Evolutionary conservation across 306 rosid genomes (phyloP).

Genomic region (Lagenaria siceraria): DNA sequence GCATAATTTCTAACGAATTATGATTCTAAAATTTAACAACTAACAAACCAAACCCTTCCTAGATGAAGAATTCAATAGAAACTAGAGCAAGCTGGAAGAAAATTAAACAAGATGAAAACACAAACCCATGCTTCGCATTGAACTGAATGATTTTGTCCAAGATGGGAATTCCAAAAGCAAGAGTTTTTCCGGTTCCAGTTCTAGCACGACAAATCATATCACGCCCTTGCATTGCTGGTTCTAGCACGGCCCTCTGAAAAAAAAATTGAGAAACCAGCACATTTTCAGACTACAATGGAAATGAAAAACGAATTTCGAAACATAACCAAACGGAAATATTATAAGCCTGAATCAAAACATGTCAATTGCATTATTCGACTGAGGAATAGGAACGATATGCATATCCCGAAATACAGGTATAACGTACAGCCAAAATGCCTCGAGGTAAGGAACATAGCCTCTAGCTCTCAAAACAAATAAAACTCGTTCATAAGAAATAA

Average conservation of each 20-base stretch:
- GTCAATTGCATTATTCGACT: background rate
- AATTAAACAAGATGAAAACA: background rate
- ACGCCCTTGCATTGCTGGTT: constrained; percentile 97
- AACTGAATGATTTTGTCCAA: constrained; percentile 63
- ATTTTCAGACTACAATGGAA: background rate
- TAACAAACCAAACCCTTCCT: background rate
- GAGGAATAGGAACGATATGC: background rate
- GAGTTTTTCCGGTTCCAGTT: constrained; percentile 98
- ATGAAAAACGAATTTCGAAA: background rate
- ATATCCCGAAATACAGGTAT: background rate
- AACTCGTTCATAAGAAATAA: background rate
- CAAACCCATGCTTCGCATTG: constrained; percentile 84
- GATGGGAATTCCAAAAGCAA: constrained; percentile 94
- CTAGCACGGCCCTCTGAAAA: constrained; percentile 75
- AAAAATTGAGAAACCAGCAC: background rate
- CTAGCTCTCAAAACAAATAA: background rate
- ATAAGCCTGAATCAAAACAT: background rate
- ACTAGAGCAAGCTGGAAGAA: background rate
- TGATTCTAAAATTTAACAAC: background rate
- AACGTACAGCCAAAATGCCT: background rate
- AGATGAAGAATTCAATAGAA: background rate
- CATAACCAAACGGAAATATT: background rate
- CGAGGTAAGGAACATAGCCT: background rate
- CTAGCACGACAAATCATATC: constrained; percentile 99
- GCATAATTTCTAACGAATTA: constrained; percentile 13